Evolutionary conservation across 2,329 filamentous ascomycete species (phyloP).

Genomic region (Phoma sp.): DNA sequence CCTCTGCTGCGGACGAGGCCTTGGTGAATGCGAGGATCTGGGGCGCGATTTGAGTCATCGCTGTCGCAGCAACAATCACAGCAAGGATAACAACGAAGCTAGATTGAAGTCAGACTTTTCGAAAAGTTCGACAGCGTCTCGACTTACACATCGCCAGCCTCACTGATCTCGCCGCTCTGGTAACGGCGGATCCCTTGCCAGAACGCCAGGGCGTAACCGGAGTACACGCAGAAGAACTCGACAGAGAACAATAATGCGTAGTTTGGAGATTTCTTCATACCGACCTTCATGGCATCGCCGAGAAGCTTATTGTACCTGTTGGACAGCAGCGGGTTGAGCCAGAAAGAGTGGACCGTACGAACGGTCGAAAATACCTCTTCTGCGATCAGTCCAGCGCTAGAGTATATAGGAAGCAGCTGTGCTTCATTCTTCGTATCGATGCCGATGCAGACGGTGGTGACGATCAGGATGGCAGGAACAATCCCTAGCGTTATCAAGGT

Average conservation of each 20-base stretch:
- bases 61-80: constrained; percentile 58
- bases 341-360: constrained; percentile 57
- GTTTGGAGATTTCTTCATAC: constrained; percentile 54
- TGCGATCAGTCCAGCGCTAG: constrained; percentile 55
- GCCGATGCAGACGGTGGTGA: constrained; percentile 39
- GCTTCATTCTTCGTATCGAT: constrained; percentile 49
- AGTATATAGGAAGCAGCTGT: constrained; percentile 51
- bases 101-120: neutral
- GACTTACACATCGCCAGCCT: constrained; percentile 44
- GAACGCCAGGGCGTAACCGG: constrained; percentile 57
- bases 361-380: constrained; percentile 61
- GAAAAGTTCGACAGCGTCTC: neutral
- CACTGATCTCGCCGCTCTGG: constrained; percentile 57
- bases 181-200: constrained; percentile 66
- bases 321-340: constrained; percentile 54
- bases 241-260: constrained; percentile 54
- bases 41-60: constrained; percentile 85
- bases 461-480: constrained; percentile 54
- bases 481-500: constrained; percentile 73
- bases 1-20: constrained; percentile 43
- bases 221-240: constrained; percentile 53
- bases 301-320: constrained; percentile 55
- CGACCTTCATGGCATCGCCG: constrained; percentile 52
- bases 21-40: constrained; percentile 76
- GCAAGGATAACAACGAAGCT: constrained; percentile 44